phyloP scores from a whole-genome alignment of 2,329 filamentous ascomycete genomes.

The Arachnomyces sp. region DNA sequence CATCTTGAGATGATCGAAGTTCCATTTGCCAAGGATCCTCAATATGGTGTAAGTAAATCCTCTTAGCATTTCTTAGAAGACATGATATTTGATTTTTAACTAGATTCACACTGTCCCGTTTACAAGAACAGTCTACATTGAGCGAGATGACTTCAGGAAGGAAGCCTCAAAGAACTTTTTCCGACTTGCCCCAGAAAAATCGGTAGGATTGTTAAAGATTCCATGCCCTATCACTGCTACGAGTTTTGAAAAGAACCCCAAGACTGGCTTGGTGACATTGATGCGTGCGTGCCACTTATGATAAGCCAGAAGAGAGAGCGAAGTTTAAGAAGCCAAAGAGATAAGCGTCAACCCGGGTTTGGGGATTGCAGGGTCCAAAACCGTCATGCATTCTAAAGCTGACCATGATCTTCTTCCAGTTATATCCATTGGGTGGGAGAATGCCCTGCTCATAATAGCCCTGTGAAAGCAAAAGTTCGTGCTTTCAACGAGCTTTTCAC shows the following conservation, averaged over 20 bases:
- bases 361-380: too few relatives aligned
- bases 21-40: slow-evolving; percentile 73
- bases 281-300: slow-evolving; percentile 62
- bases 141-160: slow-evolving; percentile 69
- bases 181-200: slow-evolving; percentile 67
- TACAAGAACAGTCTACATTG: slow-evolving; percentile 76
- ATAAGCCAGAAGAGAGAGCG: slow-evolving; percentile 59
- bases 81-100: slow-evolving; percentile 1
- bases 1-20: slow-evolving; percentile 56
- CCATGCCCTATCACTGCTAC: slow-evolving; percentile 63
- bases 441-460: slow-evolving; percentile 53
- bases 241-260: slow-evolving; percentile 59
- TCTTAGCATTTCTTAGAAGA: neutral
- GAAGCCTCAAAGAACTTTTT: slow-evolving; percentile 67
- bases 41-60: slow-evolving; percentile 30
- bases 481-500: slow-evolving; percentile 80
- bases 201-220: slow-evolving; percentile 64
- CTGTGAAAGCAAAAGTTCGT: slow-evolving; percentile 62
- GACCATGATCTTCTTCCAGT: slow-evolving; percentile 21
- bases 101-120: slow-evolving; percentile 52
- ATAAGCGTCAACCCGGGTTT: too few relatives aligned
- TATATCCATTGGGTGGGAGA: slow-evolving; percentile 84
- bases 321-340: slow-evolving; percentile 61
- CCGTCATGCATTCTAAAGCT: neutral
- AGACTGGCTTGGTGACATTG: slow-evolving; percentile 57